A percentile compares a stretch with the other conserved stretches of the same genome.
Evolutionary conservation across 2,329 filamentous ascomycete genomes (phyloP).

Genomic region (Aureobasidium sp.): DNA sequence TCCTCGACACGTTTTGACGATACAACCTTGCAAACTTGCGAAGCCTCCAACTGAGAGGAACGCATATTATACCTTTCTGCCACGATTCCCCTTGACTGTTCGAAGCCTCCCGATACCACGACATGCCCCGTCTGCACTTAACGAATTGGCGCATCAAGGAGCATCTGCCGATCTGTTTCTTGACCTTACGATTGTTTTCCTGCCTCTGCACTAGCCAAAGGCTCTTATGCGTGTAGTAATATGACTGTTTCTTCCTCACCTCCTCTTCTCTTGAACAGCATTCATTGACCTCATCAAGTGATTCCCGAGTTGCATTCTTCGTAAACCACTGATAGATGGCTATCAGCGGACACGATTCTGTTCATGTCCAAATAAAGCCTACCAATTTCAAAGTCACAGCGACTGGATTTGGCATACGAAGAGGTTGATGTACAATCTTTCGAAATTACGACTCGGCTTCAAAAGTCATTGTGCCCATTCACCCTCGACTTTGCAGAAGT

Average conservation of each 20-base stretch:
- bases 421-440: too few species aligned
- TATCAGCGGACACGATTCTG: too few species aligned
- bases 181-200: slow-evolving; percentile 14
- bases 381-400: too few species aligned
- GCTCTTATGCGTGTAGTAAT: slow-evolving; percentile 11
- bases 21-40: neutral
- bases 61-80: slow-evolving; percentile 12
- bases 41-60: neutral
- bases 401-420: too few species aligned
- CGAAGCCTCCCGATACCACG: slow-evolving; percentile 13
- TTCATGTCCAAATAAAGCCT: too few species aligned
- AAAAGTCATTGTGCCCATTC: too few species aligned
- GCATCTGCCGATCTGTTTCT: slow-evolving; percentile 15
- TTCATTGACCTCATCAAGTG: neutral
- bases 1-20: slow-evolving; percentile 5
- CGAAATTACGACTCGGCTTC: too few species aligned
- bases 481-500: too few species aligned
- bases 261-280: neutral
- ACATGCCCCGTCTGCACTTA: slow-evolving; percentile 13
- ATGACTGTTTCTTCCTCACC: slow-evolving; percentile 1
- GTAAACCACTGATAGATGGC: neutral
- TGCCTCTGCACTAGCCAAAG: slow-evolving; percentile 5
- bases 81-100: slow-evolving; percentile 9
- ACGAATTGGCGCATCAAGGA: slow-evolving; percentile 13
- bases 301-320: neutral